Base-by-base conservation (phyloP, 345 rosid genomes). In the Eucalyptus sp. region DNA sequence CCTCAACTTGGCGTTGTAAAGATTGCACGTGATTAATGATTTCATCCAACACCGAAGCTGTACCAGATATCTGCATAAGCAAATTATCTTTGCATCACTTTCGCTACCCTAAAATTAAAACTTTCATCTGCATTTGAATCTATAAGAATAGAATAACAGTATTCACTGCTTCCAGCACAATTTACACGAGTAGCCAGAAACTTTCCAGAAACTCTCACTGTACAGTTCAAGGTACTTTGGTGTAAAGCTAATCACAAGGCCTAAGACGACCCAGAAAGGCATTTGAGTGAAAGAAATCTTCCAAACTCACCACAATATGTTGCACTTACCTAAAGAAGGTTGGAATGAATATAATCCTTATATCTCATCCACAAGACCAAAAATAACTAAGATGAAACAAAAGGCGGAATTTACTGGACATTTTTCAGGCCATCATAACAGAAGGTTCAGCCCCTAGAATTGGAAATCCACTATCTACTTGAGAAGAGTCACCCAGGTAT, bases 1-100 rank as follows among this genome's bases (percentile, higher is more conserved):
- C 99, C 99, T 98, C 99, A 91, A 98, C 99, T 93, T 98, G 98
- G 86, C 92, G 96, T 90, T 98, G 99, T 89, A 98, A 91, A 41
- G 94, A 96, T 89, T 97, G 99, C 60, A 98, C 99, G 86, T 98
- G 99, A 91, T 94, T 97, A 92, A 98, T 98, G 89, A 98, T 98
- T 90, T 98, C 99, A 93, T 97, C 99, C 87, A 98, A 91, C 88
- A 98, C 98, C 91, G 95, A 90, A 41, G 99, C 99, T 71, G 99
- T 97, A 79, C 99, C 99, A 88, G 99, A 96, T 68, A 98, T 98
- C 99, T 98, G 95, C 93, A 89, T 66, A 89, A 89, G 54, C 84
- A 54, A 89, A 89, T 89, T 87, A 89, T 86, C 87, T 90, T 88
- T 86, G 50, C 29, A 43, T 87, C 89, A 88, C 50, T 90, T 85